Conservation (phyloP, 345 rosid species). For the Pistacia integerrima region DNA sequence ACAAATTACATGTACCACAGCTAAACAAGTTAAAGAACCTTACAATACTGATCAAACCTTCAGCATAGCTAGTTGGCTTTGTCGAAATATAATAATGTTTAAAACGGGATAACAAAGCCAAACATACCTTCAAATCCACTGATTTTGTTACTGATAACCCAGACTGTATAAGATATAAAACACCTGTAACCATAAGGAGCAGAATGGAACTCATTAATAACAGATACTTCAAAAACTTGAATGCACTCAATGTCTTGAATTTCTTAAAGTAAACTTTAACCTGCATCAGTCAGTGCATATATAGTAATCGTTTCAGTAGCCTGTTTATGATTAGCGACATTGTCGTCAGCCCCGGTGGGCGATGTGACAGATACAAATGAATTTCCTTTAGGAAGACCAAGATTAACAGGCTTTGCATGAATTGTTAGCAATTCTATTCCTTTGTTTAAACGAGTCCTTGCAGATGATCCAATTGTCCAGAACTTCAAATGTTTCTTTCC, state of each 20-base stretch:
- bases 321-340: constrained; percentile 32
- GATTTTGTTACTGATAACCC: constrained; percentile 50
- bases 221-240: constrained; percentile 17
- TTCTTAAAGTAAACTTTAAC: constrained; percentile 32
- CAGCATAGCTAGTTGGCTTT: not conserved
- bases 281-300: constrained; percentile 73
- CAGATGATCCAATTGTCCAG: constrained; percentile 66
- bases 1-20: not conserved
- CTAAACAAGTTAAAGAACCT: not conserved
- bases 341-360: constrained; percentile 25
- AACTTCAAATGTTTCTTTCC: constrained; percentile 78
- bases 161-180: constrained; percentile 55
- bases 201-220: constrained; percentile 15
- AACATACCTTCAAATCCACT: constrained; percentile 61
- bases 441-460: constrained; percentile 50
- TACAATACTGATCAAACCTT: not conserved
- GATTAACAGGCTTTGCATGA: constrained; percentile 60
- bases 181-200: constrained; percentile 47
- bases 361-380: constrained; percentile 66
- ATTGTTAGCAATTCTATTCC: constrained; percentile 36
- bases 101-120: constrained; percentile 8
- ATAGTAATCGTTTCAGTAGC: constrained; percentile 37
- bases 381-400: constrained; percentile 62
- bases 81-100: not conserved
- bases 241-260: constrained; percentile 19